These are phyloP conservation scores for Paradendryphiella salina DNA, from an alignment of 2,329 filamentous ascomycete genomes.

Conservation along the genomic window DNA sequence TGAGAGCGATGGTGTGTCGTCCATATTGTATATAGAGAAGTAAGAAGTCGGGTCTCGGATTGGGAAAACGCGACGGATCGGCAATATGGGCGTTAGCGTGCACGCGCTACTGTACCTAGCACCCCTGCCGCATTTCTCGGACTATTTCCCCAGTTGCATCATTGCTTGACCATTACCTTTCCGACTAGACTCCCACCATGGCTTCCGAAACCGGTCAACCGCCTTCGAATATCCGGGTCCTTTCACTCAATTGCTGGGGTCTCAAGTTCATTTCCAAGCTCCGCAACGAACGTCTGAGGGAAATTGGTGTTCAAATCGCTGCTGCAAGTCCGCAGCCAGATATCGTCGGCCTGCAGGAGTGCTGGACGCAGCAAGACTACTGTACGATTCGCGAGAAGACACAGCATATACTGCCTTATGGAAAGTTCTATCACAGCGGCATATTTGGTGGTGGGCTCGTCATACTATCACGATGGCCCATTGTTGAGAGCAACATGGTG, in stretches of 20 bases:
- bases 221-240: slow-evolving; percentile 67
- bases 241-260: slow-evolving; percentile 97
- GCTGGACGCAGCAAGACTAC: slow-evolving; percentile 88
- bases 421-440: slow-evolving; percentile 90
- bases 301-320: slow-evolving; percentile 83
- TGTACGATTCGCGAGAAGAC: slow-evolving; percentile 74
- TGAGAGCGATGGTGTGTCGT: slow-evolving; percentile 24
- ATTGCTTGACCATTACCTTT: not conserved
- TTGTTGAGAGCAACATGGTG: slow-evolving; percentile 85
- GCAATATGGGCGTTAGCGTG: slow-evolving; percentile 12
- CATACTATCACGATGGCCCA: slow-evolving; percentile 89
- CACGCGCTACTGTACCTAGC: slow-evolving; percentile 8
- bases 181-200: slow-evolving; percentile 21
- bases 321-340: slow-evolving; percentile 68
- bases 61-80: slow-evolving; percentile 17
- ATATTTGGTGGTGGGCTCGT: slow-evolving; percentile 87
- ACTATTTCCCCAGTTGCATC: slow-evolving; percentile 24
- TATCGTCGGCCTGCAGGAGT: slow-evolving; percentile 93
- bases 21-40: slow-evolving; percentile 18
- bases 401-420: slow-evolving; percentile 75
- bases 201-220: slow-evolving; percentile 22
- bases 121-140: slow-evolving; percentile 18
- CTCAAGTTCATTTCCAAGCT: slow-evolving; percentile 82
- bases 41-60: slow-evolving; percentile 7
- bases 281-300: slow-evolving; percentile 73